phyloP scores from a whole-genome alignment of 345 rosid genomes.

The Gossypium arboreum region DNA sequence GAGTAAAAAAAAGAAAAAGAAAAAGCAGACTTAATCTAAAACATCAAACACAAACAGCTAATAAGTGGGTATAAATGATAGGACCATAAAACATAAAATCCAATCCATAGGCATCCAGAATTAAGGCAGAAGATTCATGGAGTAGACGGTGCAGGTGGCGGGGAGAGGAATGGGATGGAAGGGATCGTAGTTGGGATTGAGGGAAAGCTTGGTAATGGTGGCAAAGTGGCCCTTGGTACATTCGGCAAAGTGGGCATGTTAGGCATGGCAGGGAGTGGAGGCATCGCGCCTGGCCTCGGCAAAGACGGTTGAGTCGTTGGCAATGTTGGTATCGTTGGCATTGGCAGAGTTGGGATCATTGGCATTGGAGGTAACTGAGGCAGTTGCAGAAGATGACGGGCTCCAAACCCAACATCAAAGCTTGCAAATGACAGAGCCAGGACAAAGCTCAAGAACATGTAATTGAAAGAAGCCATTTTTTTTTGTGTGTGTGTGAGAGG shows the following conservation, averaged over 20 bases:
- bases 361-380: constrained; percentile 14
- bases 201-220: constrained; percentile 28
- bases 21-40: neutral
- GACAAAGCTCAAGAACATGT: neutral
- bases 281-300: constrained; percentile 11
- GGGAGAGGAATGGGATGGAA: constrained; percentile 21
- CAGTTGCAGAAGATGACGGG: constrained; percentile 22
- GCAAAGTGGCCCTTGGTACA: constrained; percentile 15
- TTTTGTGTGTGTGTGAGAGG: neutral
- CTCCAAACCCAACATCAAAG: constrained; percentile 12
- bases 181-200: constrained; percentile 9
- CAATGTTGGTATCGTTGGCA: constrained; percentile 8
- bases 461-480: constrained; percentile 15
- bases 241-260: constrained; percentile 4
- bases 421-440: constrained; percentile 14
- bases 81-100: no score
- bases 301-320: constrained; percentile 17
- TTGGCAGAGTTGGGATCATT: constrained; percentile 16
- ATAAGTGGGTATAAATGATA: no score
- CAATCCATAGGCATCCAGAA: no score
- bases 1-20: neutral
- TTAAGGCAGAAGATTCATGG: constrained; percentile 14
- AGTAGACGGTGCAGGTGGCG: constrained; percentile 25
- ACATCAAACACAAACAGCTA: neutral
- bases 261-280: constrained; percentile 21